Percentiles rank a stretch among this genome's conserved stretches.
Conservation (phyloP, 768 basidiomycete species). For the Lactarius hatsudake region DNA sequence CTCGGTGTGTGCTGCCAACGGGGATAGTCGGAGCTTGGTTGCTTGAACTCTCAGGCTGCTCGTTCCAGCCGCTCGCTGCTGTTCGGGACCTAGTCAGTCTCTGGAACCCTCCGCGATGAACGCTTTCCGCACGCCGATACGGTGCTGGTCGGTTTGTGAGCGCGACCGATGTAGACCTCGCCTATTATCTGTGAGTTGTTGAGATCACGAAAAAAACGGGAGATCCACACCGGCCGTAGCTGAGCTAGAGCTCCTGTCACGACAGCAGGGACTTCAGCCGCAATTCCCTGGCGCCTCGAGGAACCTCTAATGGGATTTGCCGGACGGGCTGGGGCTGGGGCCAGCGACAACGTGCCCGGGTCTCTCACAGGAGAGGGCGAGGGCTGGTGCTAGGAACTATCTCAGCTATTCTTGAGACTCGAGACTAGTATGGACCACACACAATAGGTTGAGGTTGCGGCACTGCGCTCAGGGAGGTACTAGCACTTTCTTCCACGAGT, state of each 20-base stretch:
- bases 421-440: not conserved
- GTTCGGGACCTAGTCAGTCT: not conserved
- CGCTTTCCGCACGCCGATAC: no score
- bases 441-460: not conserved
- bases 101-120: not conserved
- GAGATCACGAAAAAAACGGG: no score
- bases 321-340: not conserved
- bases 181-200: no score
- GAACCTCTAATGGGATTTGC: not conserved
- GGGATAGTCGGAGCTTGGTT: not conserved
- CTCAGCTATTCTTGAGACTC: not conserved
- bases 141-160: no score
- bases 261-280: not conserved
- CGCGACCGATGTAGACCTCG: no score
- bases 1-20: not conserved
- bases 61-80: not conserved
- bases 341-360: no score
- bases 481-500: not conserved
- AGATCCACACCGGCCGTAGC: no score
- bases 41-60: not conserved
- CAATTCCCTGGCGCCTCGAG: not conserved
- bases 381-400: not conserved
- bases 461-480: not conserved
- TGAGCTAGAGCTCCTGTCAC: no score
- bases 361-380: not conserved